These are phyloP conservation scores for Picea engelmannii DNA, from an alignment of 83 land plant species.

Conservation along the genomic window DNA sequence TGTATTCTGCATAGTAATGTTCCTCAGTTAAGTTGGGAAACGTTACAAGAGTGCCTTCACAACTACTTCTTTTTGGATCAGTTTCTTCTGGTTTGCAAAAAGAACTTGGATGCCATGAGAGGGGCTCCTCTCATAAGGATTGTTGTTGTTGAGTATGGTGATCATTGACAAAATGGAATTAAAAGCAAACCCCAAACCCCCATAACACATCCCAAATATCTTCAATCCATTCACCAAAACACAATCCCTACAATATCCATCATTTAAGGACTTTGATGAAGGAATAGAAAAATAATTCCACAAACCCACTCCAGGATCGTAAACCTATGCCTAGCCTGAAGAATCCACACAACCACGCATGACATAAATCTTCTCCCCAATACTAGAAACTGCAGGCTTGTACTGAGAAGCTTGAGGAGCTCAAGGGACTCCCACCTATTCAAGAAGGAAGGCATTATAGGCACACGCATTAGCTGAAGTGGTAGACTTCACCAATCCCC, in stretches of 20 bases:
- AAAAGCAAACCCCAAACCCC: constrained; percentile 4
- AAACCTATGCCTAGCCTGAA: neutral
- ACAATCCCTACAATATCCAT: neutral
- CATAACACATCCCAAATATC: neutral
- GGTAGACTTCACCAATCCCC: no score
- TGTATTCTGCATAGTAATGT: no score
- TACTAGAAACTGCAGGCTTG: no score
- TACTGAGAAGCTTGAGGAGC: no score
- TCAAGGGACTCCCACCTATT: no score
- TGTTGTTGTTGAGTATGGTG: no score
- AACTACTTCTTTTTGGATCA: no score
- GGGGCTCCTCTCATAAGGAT: neutral
- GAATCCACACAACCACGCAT: neutral
- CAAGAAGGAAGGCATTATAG: no score
- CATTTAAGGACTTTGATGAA: neutral
- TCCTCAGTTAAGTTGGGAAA: no score
- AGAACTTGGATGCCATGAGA: neutral
- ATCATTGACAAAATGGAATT: neutral
- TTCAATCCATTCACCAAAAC: constrained; percentile 1
- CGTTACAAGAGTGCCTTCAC: no score
- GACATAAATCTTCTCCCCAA: neutral
- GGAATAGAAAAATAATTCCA: constrained; percentile 3
- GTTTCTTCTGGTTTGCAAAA: no score
- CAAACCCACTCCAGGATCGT: constrained; percentile 1
- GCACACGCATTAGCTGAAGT: no score